Evolutionary conservation across 129 eudicot genomes (phyloP), one percentile per base, ranked within the genome.

Genomic region (Gnaphalium uliginosum): DNA sequence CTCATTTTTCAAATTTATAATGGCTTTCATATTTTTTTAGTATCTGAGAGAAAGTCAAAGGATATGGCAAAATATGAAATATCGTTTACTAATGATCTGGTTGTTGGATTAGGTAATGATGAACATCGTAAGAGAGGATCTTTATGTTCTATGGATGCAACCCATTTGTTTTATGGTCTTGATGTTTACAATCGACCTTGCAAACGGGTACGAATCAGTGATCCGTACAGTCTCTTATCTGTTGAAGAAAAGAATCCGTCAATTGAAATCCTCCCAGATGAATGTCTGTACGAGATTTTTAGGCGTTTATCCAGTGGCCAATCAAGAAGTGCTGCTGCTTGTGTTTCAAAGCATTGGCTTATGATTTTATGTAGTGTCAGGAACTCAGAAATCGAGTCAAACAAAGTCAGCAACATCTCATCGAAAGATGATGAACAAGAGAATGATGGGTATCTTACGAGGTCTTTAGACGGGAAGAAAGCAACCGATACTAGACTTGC

Each of bases 341-440:
- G 96, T 83, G 98, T 93, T 51, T 93, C 98, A 54, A 90, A 84
- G 83, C 96, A 80, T 2, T 93, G 98, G 97, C 93, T 93, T 37
- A 66, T 66, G 61, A 58, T 90, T 41, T 73, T 89, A 72, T 78
- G 96, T 21, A 85, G 79, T 54, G 77, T 90, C 46, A 79, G 85
- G 27, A 79, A 53, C 69, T 72, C 89, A 3, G 98, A 93, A 72
- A 74, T 89, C 14, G 65, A 60, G 58, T 66, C 72, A 35, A 75
- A 53, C 27, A 73, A 77, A 68, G 64, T 64, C 72, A 69, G 33
- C 29, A 33, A 63, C 19, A 76, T 68, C 18, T 65, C 30, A 10
- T 62, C 59, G 64, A 48, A 15, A 56, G 58, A 32, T 0, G 67
- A 61, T n/a, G 95, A 81, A 59, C 80, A 71, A 33, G 78, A 65